Conservation (phyloP, 148 eudicot genomes). For the Cornus florida region DNA sequence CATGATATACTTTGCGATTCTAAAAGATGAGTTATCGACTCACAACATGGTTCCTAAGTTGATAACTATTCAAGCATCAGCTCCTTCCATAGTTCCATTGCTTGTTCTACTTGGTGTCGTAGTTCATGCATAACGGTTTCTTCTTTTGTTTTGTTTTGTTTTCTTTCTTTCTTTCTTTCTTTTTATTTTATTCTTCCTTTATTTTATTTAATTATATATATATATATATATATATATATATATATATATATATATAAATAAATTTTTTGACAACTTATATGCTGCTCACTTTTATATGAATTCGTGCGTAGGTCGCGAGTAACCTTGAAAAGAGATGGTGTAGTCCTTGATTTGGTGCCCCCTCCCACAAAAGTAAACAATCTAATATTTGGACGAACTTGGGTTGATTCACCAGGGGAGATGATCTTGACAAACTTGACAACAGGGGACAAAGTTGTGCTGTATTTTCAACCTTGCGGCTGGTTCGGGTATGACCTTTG, state of each 20-base stretch:
- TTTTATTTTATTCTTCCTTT: no score
- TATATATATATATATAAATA: no score
- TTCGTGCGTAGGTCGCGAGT: slow-evolving; percentile 38
- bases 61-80: not conserved
- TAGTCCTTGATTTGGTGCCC: slow-evolving; percentile 91
- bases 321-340: slow-evolving; percentile 73
- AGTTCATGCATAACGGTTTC: not conserved
- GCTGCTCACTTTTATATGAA: not conserved
- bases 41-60: no score
- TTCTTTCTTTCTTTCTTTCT: not conserved
- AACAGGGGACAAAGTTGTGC: slow-evolving; percentile 91
- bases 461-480: slow-evolving; percentile 95
- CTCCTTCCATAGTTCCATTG: not conserved
- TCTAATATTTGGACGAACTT: slow-evolving; percentile 91
- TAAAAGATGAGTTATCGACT: no score
- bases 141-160: not conserved
- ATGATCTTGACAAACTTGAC: slow-evolving; percentile 86
- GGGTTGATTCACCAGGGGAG: slow-evolving; percentile 98
- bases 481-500: slow-evolving; percentile 84
- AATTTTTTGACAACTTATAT: not conserved
- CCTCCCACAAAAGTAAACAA: slow-evolving; percentile 93
- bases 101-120: not conserved
- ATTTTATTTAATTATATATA: no score
- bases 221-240: no score
- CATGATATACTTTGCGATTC: no score